Evolutionary conservation across 345 rosid species (phyloP), one percentile per base, ranked within the genome.

Genomic region (Eucalyptus microcorys): DNA sequence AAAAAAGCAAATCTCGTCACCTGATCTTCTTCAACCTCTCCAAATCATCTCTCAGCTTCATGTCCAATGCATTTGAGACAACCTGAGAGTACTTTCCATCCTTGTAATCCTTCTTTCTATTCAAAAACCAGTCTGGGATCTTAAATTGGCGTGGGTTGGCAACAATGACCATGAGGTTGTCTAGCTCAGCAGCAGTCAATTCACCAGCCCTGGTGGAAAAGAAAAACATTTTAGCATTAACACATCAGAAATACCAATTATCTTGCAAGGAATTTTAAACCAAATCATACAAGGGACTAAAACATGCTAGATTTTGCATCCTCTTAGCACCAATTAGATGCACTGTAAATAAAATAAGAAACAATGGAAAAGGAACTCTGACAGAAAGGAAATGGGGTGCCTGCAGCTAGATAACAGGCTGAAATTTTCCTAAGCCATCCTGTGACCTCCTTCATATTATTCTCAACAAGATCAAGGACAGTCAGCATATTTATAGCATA

Each of bases 31-130:
- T 87, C 83, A 87, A 71, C 40, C 88, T 71, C 83, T 87, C 88
- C 88, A 87, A 48, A 68, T 87, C 88, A 87, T 87, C 88, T 40
- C 88, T 87, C 88, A 87, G n/a, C 88, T 87, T 87, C 88, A 87
- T 87, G 88, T 87, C 88, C 32, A 87, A 76, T 59, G 88, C 88
- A 10, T 87, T 87, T 0, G 88, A 87, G 88, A 87, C 88, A 87
- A 87, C 88, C 88, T 87, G 88, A 47, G 88, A 87, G 84, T 87
- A 87, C 85, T 87, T 87, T 14, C 88, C 88, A 32, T 87, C 88
- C 88, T 87, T 87, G 88, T 87, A 87, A 68, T 87, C 88, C 64
- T 87, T 87, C 88, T 87, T 87, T 68, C 88, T 87, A 32, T 87
- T 87, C 80, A 87, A 71, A 49, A 87, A 87, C 88, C 88, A 87